Percentiles rank a stretch among this genome's conserved stretches.
Conservation (phyloP, 2,329 filamentous ascomycete species). For the Fusarium tuaranense region DNA sequence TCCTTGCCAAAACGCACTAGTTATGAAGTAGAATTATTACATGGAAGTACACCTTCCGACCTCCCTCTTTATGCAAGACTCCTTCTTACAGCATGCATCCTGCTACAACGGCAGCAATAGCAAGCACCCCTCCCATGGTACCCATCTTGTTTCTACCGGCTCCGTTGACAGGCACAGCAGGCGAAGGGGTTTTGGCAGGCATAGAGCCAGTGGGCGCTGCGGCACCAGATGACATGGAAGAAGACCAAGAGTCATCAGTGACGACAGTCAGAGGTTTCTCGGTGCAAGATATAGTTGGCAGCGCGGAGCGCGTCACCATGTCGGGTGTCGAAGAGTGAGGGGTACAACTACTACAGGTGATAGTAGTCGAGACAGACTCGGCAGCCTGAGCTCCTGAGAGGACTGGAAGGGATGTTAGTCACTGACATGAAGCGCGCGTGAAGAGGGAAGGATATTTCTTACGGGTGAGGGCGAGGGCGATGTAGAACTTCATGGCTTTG, state of each 20-base stretch:
- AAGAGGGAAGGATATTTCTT: background rate
- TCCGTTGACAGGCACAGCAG: slow-evolving; percentile 19
- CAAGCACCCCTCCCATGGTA: slow-evolving; percentile 6
- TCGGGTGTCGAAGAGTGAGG: slow-evolving; percentile 14
- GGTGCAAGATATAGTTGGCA: slow-evolving; percentile 26
- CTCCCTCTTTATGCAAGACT: background rate
- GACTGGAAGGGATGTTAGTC: slow-evolving; percentile 7
- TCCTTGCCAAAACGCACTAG: background rate
- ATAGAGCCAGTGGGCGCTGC: slow-evolving; percentile 23
- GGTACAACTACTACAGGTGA: slow-evolving; percentile 28
- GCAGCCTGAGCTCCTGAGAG: slow-evolving; percentile 27
- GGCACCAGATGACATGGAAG: background rate
- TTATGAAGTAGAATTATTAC: slow-evolving; percentile 2
- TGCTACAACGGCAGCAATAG: background rate
- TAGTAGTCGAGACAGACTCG: slow-evolving; percentile 28
- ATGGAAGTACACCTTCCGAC: background rate
- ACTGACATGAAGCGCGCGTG: rapidly evolving
- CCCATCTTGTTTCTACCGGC: slow-evolving; percentile 19
- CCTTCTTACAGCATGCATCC: background rate
- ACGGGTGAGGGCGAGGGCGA: slow-evolving; percentile 19
- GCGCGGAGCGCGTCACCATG: slow-evolving; percentile 28
- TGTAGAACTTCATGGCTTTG: slow-evolving; percentile 32
- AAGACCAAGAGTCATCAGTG: background rate
- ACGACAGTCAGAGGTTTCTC: slow-evolving; percentile 22
- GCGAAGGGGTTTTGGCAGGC: slow-evolving; percentile 13